Evolutionary conservation across 768 basidiomycete species (phyloP), one percentile per base, ranked within the genome.

Genomic region (Rickenella mellea): DNA sequence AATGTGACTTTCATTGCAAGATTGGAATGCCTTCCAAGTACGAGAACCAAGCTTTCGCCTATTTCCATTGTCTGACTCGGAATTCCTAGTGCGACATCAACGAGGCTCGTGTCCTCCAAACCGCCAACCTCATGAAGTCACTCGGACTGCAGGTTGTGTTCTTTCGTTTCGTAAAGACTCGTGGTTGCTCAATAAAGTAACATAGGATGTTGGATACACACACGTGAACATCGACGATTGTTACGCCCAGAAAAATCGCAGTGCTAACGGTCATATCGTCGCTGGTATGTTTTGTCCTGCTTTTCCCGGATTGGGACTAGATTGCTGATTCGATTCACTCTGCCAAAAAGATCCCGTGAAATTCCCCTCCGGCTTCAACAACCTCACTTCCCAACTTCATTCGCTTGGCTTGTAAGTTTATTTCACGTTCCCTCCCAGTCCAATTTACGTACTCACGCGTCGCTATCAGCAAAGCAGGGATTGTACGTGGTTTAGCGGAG

Each of bases 1-100:
- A 32, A 17, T 22, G 19, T 14, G 25, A 29, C 30, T 22, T 17
- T 27, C 25, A 25, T 10, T 27, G n/a, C n/a, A 38, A 81, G 80
- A 80, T 5, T 82, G 80, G 80, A 81, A 82, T 54, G 80, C 77
- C 6, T 80, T 76, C 54, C 70, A 79, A 49, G 78, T 79, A 46
- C 40, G 68, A 51, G n/a, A 7, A 19, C 22, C 25, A 14, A 14
- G 20, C 22, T n/a, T 46, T 27, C 21, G 10, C 27, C 25, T 28
- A n/a, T 19, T 3, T 12, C 7, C 38, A 42, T 22, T 27, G 29
- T 32, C 21, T 41, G 32, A 41, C 11, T 4, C 27, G 9, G 7
- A 21, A 6, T 20, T 27, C n/a, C 8, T 49, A 80, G 76, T 80
- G 79, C 53, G 63, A 70, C 48, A 78, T 80, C 48, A 62, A 77